Evolutionary conservation across 768 basidiomycete species (phyloP).

Genomic region (Gautieria morchelliformis): DNA sequence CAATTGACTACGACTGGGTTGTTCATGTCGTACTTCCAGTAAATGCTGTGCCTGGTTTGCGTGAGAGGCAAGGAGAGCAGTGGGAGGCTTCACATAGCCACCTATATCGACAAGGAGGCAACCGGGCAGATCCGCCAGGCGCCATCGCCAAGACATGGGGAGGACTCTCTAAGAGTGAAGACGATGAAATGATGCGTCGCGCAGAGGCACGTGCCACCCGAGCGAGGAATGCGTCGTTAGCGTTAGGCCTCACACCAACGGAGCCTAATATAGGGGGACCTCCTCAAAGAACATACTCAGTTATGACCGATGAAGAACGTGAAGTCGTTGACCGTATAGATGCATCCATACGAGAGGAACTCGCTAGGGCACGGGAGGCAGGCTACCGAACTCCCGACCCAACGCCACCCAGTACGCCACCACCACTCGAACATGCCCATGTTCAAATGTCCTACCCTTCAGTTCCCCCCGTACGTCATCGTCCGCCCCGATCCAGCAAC

Average conservation of each 20-base stretch:
- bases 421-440: neutral
- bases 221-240: neutral
- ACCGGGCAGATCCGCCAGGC: neutral
- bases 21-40: neutral
- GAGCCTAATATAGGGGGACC: neutral
- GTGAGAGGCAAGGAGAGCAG: neutral
- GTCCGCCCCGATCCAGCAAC: neutral
- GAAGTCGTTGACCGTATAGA: neutral
- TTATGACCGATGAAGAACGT: neutral
- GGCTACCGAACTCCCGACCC: neutral
- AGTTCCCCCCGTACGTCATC: neutral
- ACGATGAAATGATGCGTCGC: neutral
- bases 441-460: neutral
- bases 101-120: neutral
- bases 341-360: neutral
- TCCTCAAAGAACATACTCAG: neutral
- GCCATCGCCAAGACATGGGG: neutral
- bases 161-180: neutral
- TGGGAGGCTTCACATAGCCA: neutral
- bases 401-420: neutral
- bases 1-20: neutral
- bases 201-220: neutral
- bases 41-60: neutral
- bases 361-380: neutral
- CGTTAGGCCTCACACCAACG: neutral